Conservation (phyloP, 208 protist genomes). For the Trypanosoma vivax region DNA sequence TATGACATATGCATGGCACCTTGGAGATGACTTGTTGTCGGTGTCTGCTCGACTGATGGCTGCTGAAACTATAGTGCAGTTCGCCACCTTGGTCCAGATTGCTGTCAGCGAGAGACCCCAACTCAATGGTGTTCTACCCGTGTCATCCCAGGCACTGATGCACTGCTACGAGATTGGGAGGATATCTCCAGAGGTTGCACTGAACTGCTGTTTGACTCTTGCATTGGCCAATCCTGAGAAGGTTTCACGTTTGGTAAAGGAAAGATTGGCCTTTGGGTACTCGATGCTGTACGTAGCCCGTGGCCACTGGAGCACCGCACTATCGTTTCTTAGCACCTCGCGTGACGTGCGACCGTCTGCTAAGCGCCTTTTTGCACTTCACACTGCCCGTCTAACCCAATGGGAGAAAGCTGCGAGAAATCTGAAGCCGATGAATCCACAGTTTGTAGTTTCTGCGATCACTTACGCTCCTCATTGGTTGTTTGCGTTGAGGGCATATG, state of each 20-base stretch:
- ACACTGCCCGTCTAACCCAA: slow-evolving; percentile 5
- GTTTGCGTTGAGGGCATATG: slow-evolving; percentile 19
- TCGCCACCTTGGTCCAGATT: slow-evolving; percentile 30
- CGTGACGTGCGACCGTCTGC: slow-evolving; percentile 42
- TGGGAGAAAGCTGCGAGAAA: slow-evolving; percentile 7
- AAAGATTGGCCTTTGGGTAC: slow-evolving; percentile 41
- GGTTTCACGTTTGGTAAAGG: slow-evolving; percentile 22
- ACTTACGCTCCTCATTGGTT: slow-evolving; percentile 23
- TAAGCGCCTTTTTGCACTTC: slow-evolving; percentile 21
- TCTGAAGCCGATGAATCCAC: slow-evolving; percentile 3
- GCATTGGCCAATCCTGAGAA: slow-evolving; percentile 23
- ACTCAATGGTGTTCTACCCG: slow-evolving; percentile 50
- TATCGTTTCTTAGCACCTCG: slow-evolving; percentile 30
- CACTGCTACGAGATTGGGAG: slow-evolving; percentile 43
- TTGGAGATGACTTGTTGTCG: slow-evolving; percentile 18
- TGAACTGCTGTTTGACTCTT: slow-evolving; percentile 35
- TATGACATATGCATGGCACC: slow-evolving; percentile 30
- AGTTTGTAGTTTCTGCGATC: slow-evolving; percentile 17
- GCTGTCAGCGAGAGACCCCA: slow-evolving; percentile 46
- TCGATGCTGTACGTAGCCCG: slow-evolving; percentile 26
- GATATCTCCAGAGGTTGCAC: slow-evolving; percentile 28
- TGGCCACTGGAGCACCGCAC: slow-evolving; percentile 39
- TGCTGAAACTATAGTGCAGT: slow-evolving; percentile 35
- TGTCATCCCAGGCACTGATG: slow-evolving; percentile 32
- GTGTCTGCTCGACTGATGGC: slow-evolving; percentile 26